Base-by-base conservation (phyloP, 331 rosid species). In the Acacia concinna region DNA sequence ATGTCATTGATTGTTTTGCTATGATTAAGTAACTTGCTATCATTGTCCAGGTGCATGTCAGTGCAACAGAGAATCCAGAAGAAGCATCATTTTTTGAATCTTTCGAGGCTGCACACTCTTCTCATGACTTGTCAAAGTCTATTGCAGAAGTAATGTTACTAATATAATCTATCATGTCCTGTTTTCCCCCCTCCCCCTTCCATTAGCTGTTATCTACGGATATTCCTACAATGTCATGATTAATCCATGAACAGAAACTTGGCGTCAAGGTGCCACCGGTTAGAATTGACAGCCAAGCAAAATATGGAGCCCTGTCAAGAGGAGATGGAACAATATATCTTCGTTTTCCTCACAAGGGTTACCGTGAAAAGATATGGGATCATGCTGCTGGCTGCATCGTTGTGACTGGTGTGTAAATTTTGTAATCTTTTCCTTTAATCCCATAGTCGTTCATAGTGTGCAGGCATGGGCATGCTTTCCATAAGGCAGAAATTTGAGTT, bases 281-380 rank as follows among this genome's bases (percentile, higher is more conserved):
- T 77, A 90, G 99, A 83, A 95, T 95, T 62, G 99, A 95, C 81
- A 95, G 99, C 85, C 99, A 95, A 84, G 97, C 97, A 49, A 95
- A 95, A 70, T 95, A 95, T 64, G 99, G 97, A 37, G 97, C 97
- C 63, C 90, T 95, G 57, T 91, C 97, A 17, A 91, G 99, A 86
- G 99, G 99, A 81, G 99, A 95, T 71, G 99, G 99, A 78, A 95
- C 91, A 41, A 91, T 95, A 86, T 95, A 95, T 85, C 79, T 95
- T 80, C 97, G 99, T 44, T 95, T 95, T 40, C 97, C 99, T 79
- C 90, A 83, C 84, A 86, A 82, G 84, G 97, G 97, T 49, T 95
- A 95, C 83, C 88, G 96, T n/a, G 99, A 95, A 84, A 95, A 95
- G 84, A 92, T 95, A 81, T 95, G 99, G 99, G 99, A 95, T 81